Conservation (phyloP, 352 stramenopile genomes). For the Globisporangium splendens region DNA sequence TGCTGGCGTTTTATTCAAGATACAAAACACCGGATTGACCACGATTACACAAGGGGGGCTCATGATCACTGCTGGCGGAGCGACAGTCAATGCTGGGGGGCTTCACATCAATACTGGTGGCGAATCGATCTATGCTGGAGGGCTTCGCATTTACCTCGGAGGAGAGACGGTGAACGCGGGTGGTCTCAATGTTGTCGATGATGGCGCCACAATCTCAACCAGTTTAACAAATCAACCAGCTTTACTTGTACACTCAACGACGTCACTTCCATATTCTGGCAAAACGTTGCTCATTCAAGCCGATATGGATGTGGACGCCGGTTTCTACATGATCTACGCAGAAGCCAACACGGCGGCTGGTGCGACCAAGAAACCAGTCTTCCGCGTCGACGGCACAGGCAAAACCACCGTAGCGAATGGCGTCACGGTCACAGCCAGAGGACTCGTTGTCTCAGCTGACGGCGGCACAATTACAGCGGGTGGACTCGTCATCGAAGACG, state of each 20-base stretch:
- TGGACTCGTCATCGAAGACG: conserved; percentile 3
- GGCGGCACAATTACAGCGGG: conserved; percentile 10
- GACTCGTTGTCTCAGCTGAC: neutral
- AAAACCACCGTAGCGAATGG: neutral
- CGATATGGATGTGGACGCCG: neutral
- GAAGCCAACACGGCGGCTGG: conserved; percentile 1
- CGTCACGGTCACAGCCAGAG: conserved; percentile 11
- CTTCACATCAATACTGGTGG: conserved; percentile 32
- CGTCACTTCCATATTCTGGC: neutral
- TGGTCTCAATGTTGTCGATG: conserved; percentile 32
- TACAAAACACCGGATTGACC: conserved; percentile 42
- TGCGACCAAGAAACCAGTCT: neutral
- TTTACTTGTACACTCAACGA: conserved; percentile 21
- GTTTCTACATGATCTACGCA: conserved; percentile 20
- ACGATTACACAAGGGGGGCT: conserved; percentile 42
- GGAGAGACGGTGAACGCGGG: conserved; percentile 35
- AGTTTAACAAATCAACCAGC: conserved; percentile 11
- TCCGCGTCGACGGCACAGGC: conserved; percentile 1
- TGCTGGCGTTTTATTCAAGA: conserved; percentile 28
- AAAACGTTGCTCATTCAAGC: conserved; percentile 5
- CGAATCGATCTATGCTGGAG: conserved; percentile 34
- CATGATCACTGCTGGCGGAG: conserved; percentile 34
- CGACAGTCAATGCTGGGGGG: neutral
- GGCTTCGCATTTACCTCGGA: conserved; percentile 27
- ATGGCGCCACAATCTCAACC: conserved; percentile 26